phyloP scores from a whole-genome alignment of 495 filamentous ascomycete genomes.

The Aspergillus indologenus region DNA sequence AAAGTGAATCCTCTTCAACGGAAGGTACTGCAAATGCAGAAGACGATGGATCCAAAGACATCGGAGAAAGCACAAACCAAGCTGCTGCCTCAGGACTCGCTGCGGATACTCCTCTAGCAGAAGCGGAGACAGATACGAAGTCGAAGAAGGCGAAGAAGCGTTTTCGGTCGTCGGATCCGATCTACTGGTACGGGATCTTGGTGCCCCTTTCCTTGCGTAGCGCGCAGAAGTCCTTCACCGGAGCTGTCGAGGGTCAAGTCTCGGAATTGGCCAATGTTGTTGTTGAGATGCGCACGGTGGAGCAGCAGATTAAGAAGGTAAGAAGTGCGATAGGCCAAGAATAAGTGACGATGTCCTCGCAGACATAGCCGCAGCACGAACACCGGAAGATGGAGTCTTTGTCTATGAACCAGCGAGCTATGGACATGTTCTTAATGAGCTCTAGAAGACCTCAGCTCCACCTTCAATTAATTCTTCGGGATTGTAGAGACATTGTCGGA shows the following conservation, averaged over 20 bases:
- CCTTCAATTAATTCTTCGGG: neutral
- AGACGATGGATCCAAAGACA: neutral
- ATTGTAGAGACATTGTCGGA: neutral
- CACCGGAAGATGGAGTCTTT: too few relatives aligned
- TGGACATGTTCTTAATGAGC: neutral
- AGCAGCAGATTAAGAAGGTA: constrained; percentile 64
- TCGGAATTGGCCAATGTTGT: constrained; percentile 49
- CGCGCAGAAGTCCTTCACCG: constrained; percentile 53
- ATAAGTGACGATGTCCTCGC: constrained; percentile 1
- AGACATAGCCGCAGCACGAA: too few relatives aligned
- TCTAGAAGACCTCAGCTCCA: neutral
- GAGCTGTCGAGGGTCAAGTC: constrained; percentile 33
- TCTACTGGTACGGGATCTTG: constrained; percentile 69
- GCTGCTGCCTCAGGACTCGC: neutral
- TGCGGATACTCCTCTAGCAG: neutral
- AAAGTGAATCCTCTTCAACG: constrained; percentile 6
- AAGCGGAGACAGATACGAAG: constrained; percentile 8
- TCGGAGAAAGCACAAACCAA: neutral
- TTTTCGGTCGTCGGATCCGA: constrained; percentile 50
- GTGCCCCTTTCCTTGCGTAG: constrained; percentile 56
- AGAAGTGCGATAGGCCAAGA: constrained; percentile 21
- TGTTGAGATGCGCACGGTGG: constrained; percentile 65
- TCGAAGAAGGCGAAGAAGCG: constrained; percentile 22
- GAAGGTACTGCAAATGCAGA: constrained; percentile 3
- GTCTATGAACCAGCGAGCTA: neutral